Percentiles rank a stretch among this genome's conserved stretches.
These are phyloP conservation scores for Grifola frondosa DNA, from an alignment of 1,284 basidiomycete species.

Conservation along the genomic window DNA sequence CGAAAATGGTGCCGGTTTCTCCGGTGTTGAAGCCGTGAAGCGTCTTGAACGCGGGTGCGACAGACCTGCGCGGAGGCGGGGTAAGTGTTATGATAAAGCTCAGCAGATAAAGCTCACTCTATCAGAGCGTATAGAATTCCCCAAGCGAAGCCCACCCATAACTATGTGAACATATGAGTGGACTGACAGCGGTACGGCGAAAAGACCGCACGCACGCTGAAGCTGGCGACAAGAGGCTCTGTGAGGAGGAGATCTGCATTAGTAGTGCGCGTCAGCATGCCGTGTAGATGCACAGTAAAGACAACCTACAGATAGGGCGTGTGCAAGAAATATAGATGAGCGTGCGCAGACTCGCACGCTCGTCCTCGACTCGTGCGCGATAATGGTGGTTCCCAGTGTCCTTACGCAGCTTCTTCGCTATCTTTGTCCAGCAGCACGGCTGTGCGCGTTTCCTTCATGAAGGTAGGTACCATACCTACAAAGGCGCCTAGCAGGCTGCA, in stretches of 20 bases:
- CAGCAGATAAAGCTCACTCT: constrained; percentile 41
- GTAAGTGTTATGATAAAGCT: not conserved
- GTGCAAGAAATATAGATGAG: constrained; percentile 69
- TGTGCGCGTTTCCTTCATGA: constrained; percentile 65
- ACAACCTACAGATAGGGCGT: constrained; percentile 59
- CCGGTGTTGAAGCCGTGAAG: constrained; percentile 70
- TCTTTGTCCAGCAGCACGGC: constrained; percentile 59
- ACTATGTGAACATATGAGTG: constrained; percentile 33
- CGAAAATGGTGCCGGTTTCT: constrained; percentile 61
- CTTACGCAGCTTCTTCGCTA: constrained; percentile 60
- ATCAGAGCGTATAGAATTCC: constrained; percentile 73
- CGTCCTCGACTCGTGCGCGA: constrained; percentile 63
- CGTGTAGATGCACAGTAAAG: not conserved
- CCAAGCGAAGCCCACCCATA: constrained; percentile 80
- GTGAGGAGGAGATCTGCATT: constrained; percentile 59
- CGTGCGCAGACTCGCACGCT: constrained; percentile 51
- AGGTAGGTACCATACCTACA: constrained; percentile 42
- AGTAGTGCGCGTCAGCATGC: constrained; percentile 1
- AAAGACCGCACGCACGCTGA: constrained; percentile 58
- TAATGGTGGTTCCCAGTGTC: constrained; percentile 60
- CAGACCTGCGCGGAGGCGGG: constrained; percentile 42
- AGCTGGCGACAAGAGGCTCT: constrained; percentile 74
- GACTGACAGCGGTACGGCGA: not conserved
- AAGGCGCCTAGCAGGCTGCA: constrained; percentile 46
- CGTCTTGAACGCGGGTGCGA: constrained; percentile 57